These are phyloP conservation scores for Aspergillus sparsus DNA, from an alignment of 495 filamentous ascomycete species.

Conservation along the genomic window DNA sequence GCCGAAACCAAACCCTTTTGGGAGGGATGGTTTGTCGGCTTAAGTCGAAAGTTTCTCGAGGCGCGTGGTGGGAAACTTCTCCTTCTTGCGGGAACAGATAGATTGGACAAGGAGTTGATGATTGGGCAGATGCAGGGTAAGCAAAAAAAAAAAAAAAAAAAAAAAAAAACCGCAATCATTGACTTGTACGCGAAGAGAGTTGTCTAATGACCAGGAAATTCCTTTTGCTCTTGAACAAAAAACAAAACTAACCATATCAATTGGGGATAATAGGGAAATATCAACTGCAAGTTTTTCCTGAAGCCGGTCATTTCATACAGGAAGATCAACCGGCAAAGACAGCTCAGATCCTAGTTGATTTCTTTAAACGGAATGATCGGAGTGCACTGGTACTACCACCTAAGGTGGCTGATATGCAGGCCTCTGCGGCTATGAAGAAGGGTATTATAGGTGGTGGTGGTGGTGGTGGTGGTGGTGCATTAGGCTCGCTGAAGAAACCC, in stretches of 20 bases:
- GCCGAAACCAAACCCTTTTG: constrained; percentile 85
- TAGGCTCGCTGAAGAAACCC: constrained; percentile 11
- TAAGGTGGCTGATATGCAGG: constrained; percentile 72
- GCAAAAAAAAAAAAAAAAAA: constrained; percentile 16
- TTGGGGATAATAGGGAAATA: constrained; percentile 70
- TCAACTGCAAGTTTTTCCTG: constrained; percentile 89
- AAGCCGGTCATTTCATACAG: constrained; percentile 95
- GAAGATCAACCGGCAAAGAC: constrained; percentile 91
- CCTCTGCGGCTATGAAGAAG: constrained; percentile 47
- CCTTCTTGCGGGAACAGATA: constrained; percentile 88
- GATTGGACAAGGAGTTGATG: constrained; percentile 90
- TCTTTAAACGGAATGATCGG: constrained; percentile 86
- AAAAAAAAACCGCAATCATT: no score
- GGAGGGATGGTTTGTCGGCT: constrained; percentile 88
- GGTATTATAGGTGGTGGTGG: constrained; percentile 14
- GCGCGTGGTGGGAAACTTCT: constrained; percentile 86
- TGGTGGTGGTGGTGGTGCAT: constrained; percentile 1
- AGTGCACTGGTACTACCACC: constrained; percentile 82
- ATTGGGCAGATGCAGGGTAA: constrained; percentile 97
- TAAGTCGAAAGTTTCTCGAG: constrained; percentile 85
- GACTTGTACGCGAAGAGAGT: no score
- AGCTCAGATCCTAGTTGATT: constrained; percentile 81
- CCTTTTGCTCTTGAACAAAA: not conserved
- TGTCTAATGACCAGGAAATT: not conserved
- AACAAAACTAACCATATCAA: not conserved